Conservation (phyloP, 2,329 filamentous ascomycete genomes). For the Penicillium glabrum region DNA sequence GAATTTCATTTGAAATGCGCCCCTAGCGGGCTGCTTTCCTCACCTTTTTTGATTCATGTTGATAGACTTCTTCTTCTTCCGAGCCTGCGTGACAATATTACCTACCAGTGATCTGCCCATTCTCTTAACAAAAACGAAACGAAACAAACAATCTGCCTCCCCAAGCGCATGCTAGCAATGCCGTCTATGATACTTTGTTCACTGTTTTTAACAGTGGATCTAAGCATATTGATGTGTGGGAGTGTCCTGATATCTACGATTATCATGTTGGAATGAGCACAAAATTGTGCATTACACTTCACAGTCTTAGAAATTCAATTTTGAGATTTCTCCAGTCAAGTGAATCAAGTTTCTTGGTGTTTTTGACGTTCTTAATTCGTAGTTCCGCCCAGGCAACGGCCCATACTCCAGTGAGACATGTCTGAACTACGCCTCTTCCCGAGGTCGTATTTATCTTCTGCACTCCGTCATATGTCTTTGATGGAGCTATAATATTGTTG, state of each 20-base stretch:
- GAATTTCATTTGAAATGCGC: conserved; percentile 9
- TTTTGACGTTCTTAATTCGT: background rate
- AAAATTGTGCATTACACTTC: background rate
- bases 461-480: too few relatives aligned
- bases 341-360: background rate
- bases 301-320: background rate
- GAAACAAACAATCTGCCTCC: background rate
- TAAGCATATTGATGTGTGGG: background rate
- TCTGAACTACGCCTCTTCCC: too few relatives aligned
- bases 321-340: background rate
- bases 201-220: background rate
- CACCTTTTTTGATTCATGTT: conserved; percentile 10
- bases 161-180: background rate
- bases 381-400: too few relatives aligned
- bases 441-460: too few relatives aligned
- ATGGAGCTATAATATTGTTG: too few relatives aligned
- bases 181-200: background rate
- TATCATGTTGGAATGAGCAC: conserved; percentile 1
- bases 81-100: conserved; percentile 22
- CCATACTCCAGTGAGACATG: too few relatives aligned
- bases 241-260: conserved; percentile 3
- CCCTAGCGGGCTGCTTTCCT: conserved; percentile 20
- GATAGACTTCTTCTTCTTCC: conserved; percentile 17
- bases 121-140: background rate
- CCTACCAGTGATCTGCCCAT: conserved; percentile 8